phyloP scores from a whole-genome alignment of 257 asterid genomes.

The Ophiorrhiza pumila region DNA sequence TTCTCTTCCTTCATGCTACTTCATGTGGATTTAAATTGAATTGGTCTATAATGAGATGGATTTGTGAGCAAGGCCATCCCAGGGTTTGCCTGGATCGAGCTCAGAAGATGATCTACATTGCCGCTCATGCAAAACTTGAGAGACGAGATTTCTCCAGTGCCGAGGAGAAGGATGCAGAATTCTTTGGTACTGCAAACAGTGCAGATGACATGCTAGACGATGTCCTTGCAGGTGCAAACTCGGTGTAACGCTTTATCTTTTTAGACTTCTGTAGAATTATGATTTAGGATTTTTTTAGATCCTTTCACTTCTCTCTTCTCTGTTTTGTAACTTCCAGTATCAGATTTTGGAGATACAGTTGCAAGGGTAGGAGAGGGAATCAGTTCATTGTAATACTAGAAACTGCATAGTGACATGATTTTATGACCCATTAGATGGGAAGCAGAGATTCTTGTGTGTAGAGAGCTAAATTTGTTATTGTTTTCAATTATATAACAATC shows the following conservation, averaged over 20 bases:
- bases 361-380: constrained; percentile 26
- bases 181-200: constrained; percentile 41
- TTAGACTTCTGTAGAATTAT: constrained; percentile 34
- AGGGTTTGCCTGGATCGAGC: constrained; percentile 54
- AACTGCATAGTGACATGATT: constrained; percentile 24
- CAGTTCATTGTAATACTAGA: constrained; percentile 22
- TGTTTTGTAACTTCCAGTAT: constrained; percentile 31
- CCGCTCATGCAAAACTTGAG: constrained; percentile 69
- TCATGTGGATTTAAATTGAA: constrained; percentile 55
- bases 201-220: constrained; percentile 63
- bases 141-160: constrained; percentile 45
- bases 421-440: constrained; percentile 28
- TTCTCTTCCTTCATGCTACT: constrained; percentile 85
- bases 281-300: constrained; percentile 42
- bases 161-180: constrained; percentile 61
- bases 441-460: constrained; percentile 32
- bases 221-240: constrained; percentile 59
- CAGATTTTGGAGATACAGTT: constrained; percentile 32
- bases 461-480: constrained; percentile 20
- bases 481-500: not conserved
- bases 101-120: constrained; percentile 65
- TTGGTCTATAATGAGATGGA: constrained; percentile 51
- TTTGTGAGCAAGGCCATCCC: constrained; percentile 41
- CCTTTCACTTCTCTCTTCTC: constrained; percentile 19
- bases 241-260: constrained; percentile 43